Base-by-base conservation (phyloP, 495 filamentous ascomycete genomes). In the Rhizodiscina lignyota region DNA sequence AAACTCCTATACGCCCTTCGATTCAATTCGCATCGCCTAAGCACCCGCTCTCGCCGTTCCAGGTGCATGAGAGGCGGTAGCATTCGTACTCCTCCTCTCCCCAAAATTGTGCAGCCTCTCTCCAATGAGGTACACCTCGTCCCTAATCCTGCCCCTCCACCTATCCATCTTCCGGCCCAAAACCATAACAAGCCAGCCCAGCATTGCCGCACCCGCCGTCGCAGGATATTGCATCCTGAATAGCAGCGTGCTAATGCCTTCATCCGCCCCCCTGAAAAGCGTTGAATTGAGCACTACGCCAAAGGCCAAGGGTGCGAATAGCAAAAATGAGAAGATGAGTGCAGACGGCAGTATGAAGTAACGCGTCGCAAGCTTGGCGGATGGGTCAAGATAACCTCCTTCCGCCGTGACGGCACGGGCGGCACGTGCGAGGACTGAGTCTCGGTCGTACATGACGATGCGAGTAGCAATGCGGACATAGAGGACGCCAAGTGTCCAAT, bases 51-150 rank as follows among this genome's bases (percentile, higher is more conserved):
- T n/a, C n/a, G n/a, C n/a, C n/a, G n/a, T n/a, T n/a, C n/a, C n/a
- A n/a, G n/a, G n/a, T n/a, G n/a, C n/a, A n/a, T n/a, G n/a, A n/a
- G n/a, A n/a, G n/a, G n/a, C n/a, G n/a, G n/a, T n/a, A n/a, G n/a
- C n/a, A n/a, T n/a, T n/a, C n/a, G n/a, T n/a, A n/a, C n/a, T n/a
- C n/a, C 42, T 60, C 50, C 40, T 56, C 39, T 77, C 83, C 2
- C 82, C 80, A 57, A 89, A 89, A 51, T 94, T 94, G 51, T 94
- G 87, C 42, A 99, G 58, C 21, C 85, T 62, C 60, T 96, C 85
- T 2, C 89, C 89, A 48, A 94, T 89, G 42, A 96, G 60, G 49
- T 96, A 99, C 5, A 92, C 87, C 56, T 99, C 89, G 50, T 99
- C 89, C 21, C 78, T 61, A 32, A 99, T 84, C 43, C 72, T 72